Base-by-base conservation (phyloP, 768 basidiomycete species). In the Serendipita sp. region DNA sequence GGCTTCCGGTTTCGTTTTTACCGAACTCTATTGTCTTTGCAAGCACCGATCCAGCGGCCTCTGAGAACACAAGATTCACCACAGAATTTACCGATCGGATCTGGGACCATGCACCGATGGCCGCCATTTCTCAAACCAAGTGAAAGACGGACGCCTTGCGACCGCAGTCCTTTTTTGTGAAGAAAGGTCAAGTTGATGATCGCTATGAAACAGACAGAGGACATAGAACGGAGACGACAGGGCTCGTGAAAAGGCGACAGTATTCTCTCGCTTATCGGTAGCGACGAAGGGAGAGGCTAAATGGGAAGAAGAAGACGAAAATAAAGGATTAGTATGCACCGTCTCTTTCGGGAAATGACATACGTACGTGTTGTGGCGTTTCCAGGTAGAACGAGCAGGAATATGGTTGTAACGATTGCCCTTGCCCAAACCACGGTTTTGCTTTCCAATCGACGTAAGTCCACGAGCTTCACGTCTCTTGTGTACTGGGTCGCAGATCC, bases 401-500 rank as follows among this genome's bases (percentile, higher is more conserved):
- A 86, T 84, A 75, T 97, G 91, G 79, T 97, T 96, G 89, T 92
- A 79, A 69, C 86, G 85, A 73, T 89, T 84, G 54, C 95, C 95
- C 77, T 97, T 97, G 79, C 93, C 95, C 73, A 97, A 76, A 71
- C 96, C 95, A 77, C 95, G 88, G 81, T 96, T 97, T 91, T 92
- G 85, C 78, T 98, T 98, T 71, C 96, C 96, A 67, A 89, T 84
- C 73, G 88, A 86, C 74, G 96, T 99, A 70, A 99, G 91, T 68
- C 96, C 96, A 75, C 96, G 92, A 70, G 91, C 84, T 76, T 99
- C 96, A 73, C 96, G 86, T 73, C 88, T 91, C 79, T 97, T 99
- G 87, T 99, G 96, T 58, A 98, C 95, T 35, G 96, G 89, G 75
- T 94, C 93, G 73, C 82, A 79, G 78, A 99, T 99, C 96, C 95